A percentile compares a stretch with the other conserved stretches of the same genome.
These are phyloP conservation scores for Aureobasidium leucospermi DNA, from an alignment of 2,329 filamentous ascomycete species.

Conservation along the genomic window DNA sequence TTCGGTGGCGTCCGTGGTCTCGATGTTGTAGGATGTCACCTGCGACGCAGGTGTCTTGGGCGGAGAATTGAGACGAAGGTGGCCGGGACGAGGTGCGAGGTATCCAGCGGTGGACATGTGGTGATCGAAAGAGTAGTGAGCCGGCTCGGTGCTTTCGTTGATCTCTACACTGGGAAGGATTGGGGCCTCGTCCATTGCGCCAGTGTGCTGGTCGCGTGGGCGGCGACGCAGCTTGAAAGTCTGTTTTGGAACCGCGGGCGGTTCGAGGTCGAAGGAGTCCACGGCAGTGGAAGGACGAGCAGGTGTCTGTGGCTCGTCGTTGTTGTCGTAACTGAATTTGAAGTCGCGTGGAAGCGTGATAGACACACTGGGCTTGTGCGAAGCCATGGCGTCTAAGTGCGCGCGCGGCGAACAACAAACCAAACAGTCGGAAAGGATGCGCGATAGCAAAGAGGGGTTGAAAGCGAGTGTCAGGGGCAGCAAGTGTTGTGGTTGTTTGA, in stretches of 20 bases:
- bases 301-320: conserved; percentile 37
- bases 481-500: not conserved
- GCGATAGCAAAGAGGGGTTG: not conserved
- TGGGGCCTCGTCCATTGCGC: conserved; percentile 23
- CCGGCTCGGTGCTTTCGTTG: conserved; percentile 30
- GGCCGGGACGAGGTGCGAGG: conserved; percentile 34
- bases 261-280: conserved; percentile 23
- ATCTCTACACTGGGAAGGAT: conserved; percentile 46
- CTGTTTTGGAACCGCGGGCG: conserved; percentile 39
- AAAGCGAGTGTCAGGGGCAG: conserved; percentile 7
- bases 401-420: conserved; percentile 6
- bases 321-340: conserved; percentile 42
- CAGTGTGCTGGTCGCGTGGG: conserved; percentile 27
- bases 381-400: conserved; percentile 10
- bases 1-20: conserved; percentile 1
- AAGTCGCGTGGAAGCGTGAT: conserved; percentile 45
- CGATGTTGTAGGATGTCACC: conserved; percentile 16
- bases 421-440: not conserved
- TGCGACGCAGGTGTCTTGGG: conserved; percentile 44
- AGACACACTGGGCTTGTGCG: conserved; percentile 22
- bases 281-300: conserved; percentile 18
- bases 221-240: conserved; percentile 43
- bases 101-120: conserved; percentile 25
- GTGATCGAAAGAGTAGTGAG: conserved; percentile 24
- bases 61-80: conserved; percentile 36